Base-by-base conservation (phyloP, 805 yeast genomes). In the Wickerhamiella brachini region DNA sequence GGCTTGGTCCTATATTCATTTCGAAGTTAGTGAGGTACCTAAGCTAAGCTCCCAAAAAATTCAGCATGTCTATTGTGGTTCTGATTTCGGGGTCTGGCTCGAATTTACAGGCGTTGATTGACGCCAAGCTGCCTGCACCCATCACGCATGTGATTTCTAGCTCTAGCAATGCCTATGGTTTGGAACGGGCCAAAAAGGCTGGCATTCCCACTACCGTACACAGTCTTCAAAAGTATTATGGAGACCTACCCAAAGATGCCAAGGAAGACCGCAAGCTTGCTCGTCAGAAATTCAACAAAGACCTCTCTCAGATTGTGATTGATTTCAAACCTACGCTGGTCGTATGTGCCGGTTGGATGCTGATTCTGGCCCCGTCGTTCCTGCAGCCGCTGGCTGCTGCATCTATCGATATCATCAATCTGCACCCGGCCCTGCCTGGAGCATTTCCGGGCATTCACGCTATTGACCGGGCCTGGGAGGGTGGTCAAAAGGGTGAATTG, bases 261-360 rank as follows among this genome's bases (percentile, higher is more conserved):
- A 78, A 68, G 46, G 73, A 63, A 3, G 76, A 69, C 45, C 77
- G 97, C 49, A 62, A 68, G 39, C 61, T 57, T 7, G 86, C 86
- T 3, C 74, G 98, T 60, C 76, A 76, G 41, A 64, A 69, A 52
- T 93, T 86, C 73, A 90, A 93, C 65, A 63, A 67, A 44, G 96
- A 93, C 56, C 73, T 93, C 44, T 90, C 95, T 9, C 69, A 76
- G 47, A 61, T 82, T 22, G 78, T 93, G 21, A 64, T 85, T 22
- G 64, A 71, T 1, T 54, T 65, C 38, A 74, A 74, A 57, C 97
- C 97, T 4, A 85, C 85, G 57, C 72, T 93, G 56, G 80, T 93
- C 42, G 97, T 93, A 5, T 93, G 98, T 69, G 98, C 98, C 4
- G 98, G 98, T 1, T 93, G 98, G 98, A 82, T 93, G 89, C 75